Base-by-base conservation (phyloP, 2,329 filamentous ascomycete species). In the Exophiala spinifera region DNA sequence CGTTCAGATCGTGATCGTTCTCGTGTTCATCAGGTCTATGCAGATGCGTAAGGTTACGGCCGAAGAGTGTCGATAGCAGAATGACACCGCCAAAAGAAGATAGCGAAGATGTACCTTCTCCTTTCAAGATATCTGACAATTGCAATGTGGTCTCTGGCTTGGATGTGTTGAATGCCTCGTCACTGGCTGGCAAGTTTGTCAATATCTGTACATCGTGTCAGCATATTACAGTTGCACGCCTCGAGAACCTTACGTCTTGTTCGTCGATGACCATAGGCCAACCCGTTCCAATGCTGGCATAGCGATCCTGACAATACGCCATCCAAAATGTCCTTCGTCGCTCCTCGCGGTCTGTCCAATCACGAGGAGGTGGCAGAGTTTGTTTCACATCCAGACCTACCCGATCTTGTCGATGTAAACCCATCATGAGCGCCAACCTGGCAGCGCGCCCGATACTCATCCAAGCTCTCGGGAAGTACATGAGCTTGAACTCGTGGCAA, bases 231-330 rank as follows among this genome's bases (percentile, higher is more conserved):
- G 36, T 39, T 3, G 34, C 15, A 20, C 49, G 10, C 20, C n/a
- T n/a, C 7, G 39, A 23, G 14, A 42, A 17, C 53, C 51, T 13
- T 64, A 84, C 81, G 69, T 99, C 94, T 67, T 81, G 83, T 72
- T 99, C 94, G 61, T 97, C 92, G 51, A 97, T 83, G 0, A 82
- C 85, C 88, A 97, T 92, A 1, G 94, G 94, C 94, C 94, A 97
- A 5, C 94, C 94, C 1, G 94, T 97, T 31, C 94, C 94, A 53
- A 96, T 94, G 65, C 91, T 96, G 4, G 91, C 89, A 72, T 96
- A 97, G 49, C 94, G 84, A 67, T 97, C 94, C 59, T 91, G 77
- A 63, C 87, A 90, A 66, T 96, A 97, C 3, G 88, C 83, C 84
- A 94, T 87, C 94, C 94, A 99, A 63, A 97, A 97, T 0, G 91